Evolutionary conservation across 345 rosid species (phyloP), one percentile per base, ranked within the genome.

Genomic region (Eucalyptus tenuipes): DNA sequence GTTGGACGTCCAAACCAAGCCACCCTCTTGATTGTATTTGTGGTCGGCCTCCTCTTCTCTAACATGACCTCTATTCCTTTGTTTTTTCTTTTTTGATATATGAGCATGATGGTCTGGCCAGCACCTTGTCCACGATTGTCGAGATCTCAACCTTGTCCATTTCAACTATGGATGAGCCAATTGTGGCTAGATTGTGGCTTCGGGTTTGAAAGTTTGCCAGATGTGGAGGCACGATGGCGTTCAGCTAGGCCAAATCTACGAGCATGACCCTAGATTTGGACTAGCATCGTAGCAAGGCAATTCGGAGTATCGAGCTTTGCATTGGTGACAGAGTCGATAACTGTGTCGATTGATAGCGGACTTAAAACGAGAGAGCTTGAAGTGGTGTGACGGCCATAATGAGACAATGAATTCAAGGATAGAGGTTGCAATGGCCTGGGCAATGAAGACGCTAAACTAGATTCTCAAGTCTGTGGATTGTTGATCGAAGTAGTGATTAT

Each of bases 301-400:
- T 2, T 6, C 0, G 5, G 9, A 61, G 18, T 3, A 31, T 66
- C 1, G 0, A 66, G 11, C 2, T 66, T 31, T 66, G 6, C 12
- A 15, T 2, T 2, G 0, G 40, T 3, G 6, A 66, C 2, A 8
- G 4, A 17, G 3, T 66, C 1, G 3, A 66, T 66, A 66, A 31
- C 0, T 4, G 0, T 8, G 20, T 31, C 6, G 3, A 5, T 4
- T 7, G 22, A 31, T 14, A 15, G 20, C 1, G 0, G 3, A 8
- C 40, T 7, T 31, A 7, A 15, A n/a, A 61, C 0, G 5, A 64
- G 20, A n/a, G 40, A 15, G 6, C 3, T n/a, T 0, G 3, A 66
- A 66, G 79, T 68, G 42, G 42, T 10, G 12, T 1, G 1, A 33
- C 7, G 24, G 42, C 1, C 42, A 1, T 31, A 24, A 68, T 1